Evolutionary conservation across 2,329 filamentous ascomycete species (phyloP).

Genomic region (Keithomyces neogunnii): DNA sequence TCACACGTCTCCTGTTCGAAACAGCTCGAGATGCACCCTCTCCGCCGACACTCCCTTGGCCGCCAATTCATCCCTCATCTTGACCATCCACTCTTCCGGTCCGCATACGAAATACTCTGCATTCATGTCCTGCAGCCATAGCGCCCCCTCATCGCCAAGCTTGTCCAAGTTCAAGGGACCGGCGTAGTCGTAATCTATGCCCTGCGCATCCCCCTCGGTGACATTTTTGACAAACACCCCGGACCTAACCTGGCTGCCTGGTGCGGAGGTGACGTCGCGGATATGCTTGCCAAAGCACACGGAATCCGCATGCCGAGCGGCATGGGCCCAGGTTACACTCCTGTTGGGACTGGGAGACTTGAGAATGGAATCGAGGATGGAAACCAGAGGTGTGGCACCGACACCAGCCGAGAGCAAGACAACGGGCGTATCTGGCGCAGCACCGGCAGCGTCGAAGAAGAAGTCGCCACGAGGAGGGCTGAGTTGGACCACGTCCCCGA

Average conservation of each 20-base stretch:
- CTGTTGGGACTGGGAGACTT: constrained; percentile 16
- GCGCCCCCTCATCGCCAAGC: constrained; percentile 36
- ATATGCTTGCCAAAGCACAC: constrained; percentile 49
- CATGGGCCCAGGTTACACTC: constrained; percentile 56
- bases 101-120: constrained; percentile 64
- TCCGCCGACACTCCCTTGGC: constrained; percentile 41
- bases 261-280: constrained; percentile 25
- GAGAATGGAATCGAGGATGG: constrained; percentile 52
- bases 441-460: constrained; percentile 41
- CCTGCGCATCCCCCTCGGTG: constrained; percentile 29
- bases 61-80: constrained; percentile 41
- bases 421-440: constrained; percentile 40
- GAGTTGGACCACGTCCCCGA: constrained; percentile 45
- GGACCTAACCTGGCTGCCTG: constrained; percentile 17
- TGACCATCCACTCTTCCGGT: constrained; percentile 57
- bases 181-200: constrained; percentile 47
- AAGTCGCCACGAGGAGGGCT: constrained; percentile 53
- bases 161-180: constrained; percentile 48
- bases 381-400: constrained; percentile 57
- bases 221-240: constrained; percentile 46
- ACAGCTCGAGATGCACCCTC: constrained; percentile 56
- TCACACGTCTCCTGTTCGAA: constrained; percentile 41
- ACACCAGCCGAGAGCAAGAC: constrained; percentile 62
- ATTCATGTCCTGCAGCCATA: constrained; percentile 42
- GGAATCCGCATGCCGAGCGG: constrained; percentile 38